Conservation (phyloP, 2,329 filamentous ascomycete species). For the Clarireedia monteithiana region DNA sequence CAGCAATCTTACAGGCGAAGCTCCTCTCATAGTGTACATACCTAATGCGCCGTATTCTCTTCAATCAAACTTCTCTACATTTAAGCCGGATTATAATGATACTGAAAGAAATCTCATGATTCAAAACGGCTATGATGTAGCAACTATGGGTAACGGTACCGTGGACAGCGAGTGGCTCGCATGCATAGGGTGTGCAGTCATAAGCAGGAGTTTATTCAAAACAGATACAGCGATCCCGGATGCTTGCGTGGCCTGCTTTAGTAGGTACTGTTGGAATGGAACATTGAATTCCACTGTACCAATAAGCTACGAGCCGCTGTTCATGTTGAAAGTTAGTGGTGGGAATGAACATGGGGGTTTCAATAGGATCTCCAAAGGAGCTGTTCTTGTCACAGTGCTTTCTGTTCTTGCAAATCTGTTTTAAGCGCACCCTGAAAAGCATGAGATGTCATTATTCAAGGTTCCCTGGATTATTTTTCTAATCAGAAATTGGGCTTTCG, state of each 20-base stretch:
- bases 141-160: conserved; percentile 75
- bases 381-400: too few relatives aligned
- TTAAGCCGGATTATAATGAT: conserved; percentile 55
- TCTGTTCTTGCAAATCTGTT: too few relatives aligned
- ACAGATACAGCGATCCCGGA: conserved; percentile 61
- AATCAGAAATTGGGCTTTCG: too few relatives aligned
- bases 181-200: conserved; percentile 82
- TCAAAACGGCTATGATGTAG: conserved; percentile 79
- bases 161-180: conserved; percentile 66
- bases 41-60: conserved; percentile 76
- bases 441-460: too few relatives aligned
- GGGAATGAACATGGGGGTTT: too few relatives aligned
- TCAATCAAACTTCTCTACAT: conserved; percentile 73
- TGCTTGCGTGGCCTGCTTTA: conserved; percentile 70
- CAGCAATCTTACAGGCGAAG: conserved; percentile 47
- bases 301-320: conserved; percentile 15
- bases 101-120: conserved; percentile 71
- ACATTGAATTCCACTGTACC: conserved; percentile 17
- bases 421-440: too few relatives aligned
- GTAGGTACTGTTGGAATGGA: conserved; percentile 87
- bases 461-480: too few relatives aligned
- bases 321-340: neutral
- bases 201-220: conserved; percentile 66
- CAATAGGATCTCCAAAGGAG: too few relatives aligned
- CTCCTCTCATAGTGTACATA: conserved; percentile 77